These are phyloP conservation scores for Entamoeba histolytica DNA, from an alignment of 208 protist genomes.

Conservation along the genomic window DNA sequence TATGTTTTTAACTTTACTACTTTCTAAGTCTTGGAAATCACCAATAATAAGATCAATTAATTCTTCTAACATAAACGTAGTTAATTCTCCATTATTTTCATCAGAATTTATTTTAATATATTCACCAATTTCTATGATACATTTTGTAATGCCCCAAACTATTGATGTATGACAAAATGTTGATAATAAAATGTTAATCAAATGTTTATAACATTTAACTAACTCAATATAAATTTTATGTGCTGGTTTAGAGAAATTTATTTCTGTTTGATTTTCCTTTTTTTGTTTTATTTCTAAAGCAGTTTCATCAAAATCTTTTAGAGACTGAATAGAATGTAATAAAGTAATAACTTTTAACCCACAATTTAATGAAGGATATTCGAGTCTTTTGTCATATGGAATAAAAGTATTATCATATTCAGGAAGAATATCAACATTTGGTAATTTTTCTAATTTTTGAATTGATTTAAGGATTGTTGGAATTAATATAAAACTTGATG, in stretches of 20 bases:
- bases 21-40: neutral
- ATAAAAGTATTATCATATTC: too few relatives aligned
- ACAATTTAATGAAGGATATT: too few relatives aligned
- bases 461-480: neutral
- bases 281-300: neutral
- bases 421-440: too few relatives aligned
- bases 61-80: neutral
- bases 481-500: neutral
- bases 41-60: neutral
- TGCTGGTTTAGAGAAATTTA: neutral
- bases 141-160: neutral
- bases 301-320: neutral
- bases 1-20: neutral
- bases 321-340: neutral
- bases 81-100: neutral
- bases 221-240: neutral
- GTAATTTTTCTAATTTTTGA: neutral
- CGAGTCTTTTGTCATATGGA: too few relatives aligned
- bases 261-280: neutral
- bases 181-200: neutral
- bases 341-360: neutral
- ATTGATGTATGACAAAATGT: neutral
- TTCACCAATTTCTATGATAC: neutral
- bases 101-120: neutral
- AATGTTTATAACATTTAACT: neutral